Evolutionary conservation across 2,329 filamentous ascomycete genomes (phyloP), one percentile per base, ranked within the genome.

Genomic region (Aspergillus clavatus): DNA sequence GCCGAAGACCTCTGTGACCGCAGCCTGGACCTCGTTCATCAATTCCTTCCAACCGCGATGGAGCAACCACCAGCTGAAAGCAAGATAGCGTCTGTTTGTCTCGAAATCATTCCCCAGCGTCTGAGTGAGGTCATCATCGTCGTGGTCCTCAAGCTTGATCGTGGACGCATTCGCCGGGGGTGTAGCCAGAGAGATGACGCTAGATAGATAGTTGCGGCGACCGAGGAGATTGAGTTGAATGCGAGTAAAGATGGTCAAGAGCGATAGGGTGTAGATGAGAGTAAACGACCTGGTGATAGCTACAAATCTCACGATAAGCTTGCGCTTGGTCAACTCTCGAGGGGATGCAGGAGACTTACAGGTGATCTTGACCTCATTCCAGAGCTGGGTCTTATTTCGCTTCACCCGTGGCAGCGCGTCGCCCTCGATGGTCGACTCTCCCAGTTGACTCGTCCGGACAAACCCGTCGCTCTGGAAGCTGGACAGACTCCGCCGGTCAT

Each of bases 141-240:
- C 91, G 60, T 94, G 84, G 67, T 97, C 93, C 71, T 96, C 89
- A 14, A 97, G 78, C 57, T 79, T 90, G 63, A 98, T 98, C 35
- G 82, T 86, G 3, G 86, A 78, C 16, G 76, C 82, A 42, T 87
- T 79, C 14, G 81, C 75, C 5, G 81, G 74, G 24, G 86, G 87
- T 0, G 86, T 87, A 14, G 93, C 91, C 16, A 97, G 80, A 3
- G 89, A 89, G 19, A 97, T 87, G 14, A 98, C 93, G 53, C 89
- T 95, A 5, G 91, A 95, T 39, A 98, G 82, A 70, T 98, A 98
- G 68, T 89, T 97, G 51, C 91, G 81, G 50, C 93, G 86, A 42
- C 93, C 93, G 28, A 98, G 86, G 22, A 98, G 87, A 72, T 98
- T 98, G 48, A 98, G 82, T 71, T 98, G 93, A 60, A 98, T 87